Evolutionary conservation across 805 yeast species (phyloP).

Genomic region (Saccharomycopsis lassenensis): DNA sequence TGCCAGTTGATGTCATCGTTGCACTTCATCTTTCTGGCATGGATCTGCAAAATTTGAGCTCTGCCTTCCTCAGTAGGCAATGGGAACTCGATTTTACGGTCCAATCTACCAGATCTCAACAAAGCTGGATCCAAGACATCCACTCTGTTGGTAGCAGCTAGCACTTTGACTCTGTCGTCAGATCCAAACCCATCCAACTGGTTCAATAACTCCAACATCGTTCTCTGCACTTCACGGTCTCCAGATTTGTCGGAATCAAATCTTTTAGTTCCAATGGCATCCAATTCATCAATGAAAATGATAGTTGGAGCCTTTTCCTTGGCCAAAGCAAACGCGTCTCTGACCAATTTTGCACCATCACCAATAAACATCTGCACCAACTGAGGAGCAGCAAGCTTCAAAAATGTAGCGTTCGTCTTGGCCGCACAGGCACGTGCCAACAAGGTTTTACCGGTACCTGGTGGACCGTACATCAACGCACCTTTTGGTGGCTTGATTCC

Average conservation of each 20-base stretch:
- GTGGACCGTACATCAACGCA: slow-evolving; percentile 97
- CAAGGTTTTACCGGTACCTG: slow-evolving; percentile 97
- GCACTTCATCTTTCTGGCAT: slow-evolving; percentile 92
- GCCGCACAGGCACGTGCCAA: slow-evolving; percentile 99
- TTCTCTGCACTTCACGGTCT: slow-evolving; percentile 97
- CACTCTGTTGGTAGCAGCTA: slow-evolving; percentile 97
- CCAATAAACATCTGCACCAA: slow-evolving; percentile 97
- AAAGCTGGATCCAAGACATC: slow-evolving; percentile 98
- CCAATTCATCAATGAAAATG: slow-evolving; percentile 94
- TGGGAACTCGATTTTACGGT: slow-evolving; percentile 96
- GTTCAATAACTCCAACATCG: slow-evolving; percentile 94
- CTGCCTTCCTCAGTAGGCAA: slow-evolving; percentile 96
- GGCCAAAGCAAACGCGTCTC: slow-evolving; percentile 96
- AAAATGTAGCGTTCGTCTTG: slow-evolving; percentile 93
- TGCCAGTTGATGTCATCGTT: slow-evolving; percentile 93
- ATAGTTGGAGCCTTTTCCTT: slow-evolving; percentile 98
- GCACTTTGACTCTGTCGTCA: slow-evolving; percentile 92
- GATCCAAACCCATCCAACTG: slow-evolving; percentile 97
- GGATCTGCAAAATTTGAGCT: slow-evolving; percentile 93
- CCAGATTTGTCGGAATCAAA: slow-evolving; percentile 96
- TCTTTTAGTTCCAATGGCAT: slow-evolving; percentile 97
- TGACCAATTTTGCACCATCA: slow-evolving; percentile 94
- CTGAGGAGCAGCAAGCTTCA: slow-evolving; percentile 96
- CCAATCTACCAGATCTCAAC: slow-evolving; percentile 93
- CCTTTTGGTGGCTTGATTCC: slow-evolving; percentile 99